A percentile compares a stretch with the other conserved stretches of the same genome.
These are phyloP conservation scores for Deinandra increscens DNA, from an alignment of 129 eudicot genomes.

Conservation along the genomic window DNA sequence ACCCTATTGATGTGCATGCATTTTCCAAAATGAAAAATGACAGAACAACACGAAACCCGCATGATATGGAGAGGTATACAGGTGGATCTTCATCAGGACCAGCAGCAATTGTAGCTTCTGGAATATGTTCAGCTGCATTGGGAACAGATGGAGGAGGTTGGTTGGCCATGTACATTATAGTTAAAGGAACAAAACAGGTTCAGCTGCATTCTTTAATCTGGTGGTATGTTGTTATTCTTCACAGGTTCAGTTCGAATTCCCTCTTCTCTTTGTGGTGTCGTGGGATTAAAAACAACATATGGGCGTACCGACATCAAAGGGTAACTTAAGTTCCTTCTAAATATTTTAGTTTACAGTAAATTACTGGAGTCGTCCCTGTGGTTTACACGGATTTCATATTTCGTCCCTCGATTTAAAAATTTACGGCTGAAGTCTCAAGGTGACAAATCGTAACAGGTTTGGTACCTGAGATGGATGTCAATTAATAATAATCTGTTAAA, in stretches of 20 bases:
- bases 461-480: too few species aligned
- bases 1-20: too few species aligned
- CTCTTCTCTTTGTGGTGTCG: constrained; percentile 91
- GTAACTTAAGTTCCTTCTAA: constrained; percentile 30
- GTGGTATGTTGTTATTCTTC: constrained; percentile 13
- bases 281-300: constrained; percentile 87
- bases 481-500: too few species aligned
- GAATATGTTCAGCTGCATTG: constrained; percentile 81
- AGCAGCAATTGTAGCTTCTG: constrained; percentile 92
- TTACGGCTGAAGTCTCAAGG: too few species aligned
- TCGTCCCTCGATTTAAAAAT: too few species aligned
- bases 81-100: constrained; percentile 98
- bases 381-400: too few species aligned
- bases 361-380: too few species aligned
- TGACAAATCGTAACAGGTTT: too few species aligned
- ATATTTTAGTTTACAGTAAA: background rate
- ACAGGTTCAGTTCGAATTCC: constrained; percentile 96
- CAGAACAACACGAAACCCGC: constrained; percentile 92
- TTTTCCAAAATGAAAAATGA: too few species aligned
- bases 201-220: background rate
- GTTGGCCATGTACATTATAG: background rate
- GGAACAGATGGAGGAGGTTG: constrained; percentile 99
- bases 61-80: constrained; percentile 73
- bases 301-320: constrained; percentile 71
- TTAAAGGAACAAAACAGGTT: background rate